These are phyloP conservation scores for Heterobasidion annosum DNA, from an alignment of 1,284 basidiomycete genomes.

Conservation along the genomic window DNA sequence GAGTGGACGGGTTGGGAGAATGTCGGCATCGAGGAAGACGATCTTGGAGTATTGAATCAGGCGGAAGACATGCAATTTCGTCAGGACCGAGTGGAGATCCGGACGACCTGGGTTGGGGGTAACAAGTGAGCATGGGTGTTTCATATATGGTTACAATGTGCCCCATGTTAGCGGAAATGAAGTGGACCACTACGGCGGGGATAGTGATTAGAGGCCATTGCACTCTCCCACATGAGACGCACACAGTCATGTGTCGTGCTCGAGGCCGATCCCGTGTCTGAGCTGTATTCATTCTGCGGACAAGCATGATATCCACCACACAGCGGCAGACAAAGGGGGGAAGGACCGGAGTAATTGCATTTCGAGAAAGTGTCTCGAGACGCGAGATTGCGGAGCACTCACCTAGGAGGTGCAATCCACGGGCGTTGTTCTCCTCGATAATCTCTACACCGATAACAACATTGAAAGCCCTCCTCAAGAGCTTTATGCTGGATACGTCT, in stretches of 20 bases:
- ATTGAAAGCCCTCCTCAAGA: constrained; percentile 76
- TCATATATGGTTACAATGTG: too few relatives aligned
- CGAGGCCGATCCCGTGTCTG: neutral
- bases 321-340: too few relatives aligned
- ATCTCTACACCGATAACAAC: constrained; percentile 87
- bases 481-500: constrained; percentile 77
- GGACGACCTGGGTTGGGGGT: constrained; percentile 63
- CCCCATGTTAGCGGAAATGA: too few relatives aligned
- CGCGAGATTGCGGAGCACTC: constrained; percentile 22
- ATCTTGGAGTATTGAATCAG: constrained; percentile 82
- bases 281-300: neutral
- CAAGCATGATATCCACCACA: too few relatives aligned
- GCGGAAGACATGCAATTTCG: constrained; percentile 93
- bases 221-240: neutral
- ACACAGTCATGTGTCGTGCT: neutral
- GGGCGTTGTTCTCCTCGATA: constrained; percentile 58
- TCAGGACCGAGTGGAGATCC: constrained; percentile 87
- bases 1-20: constrained; percentile 81
- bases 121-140: constrained; percentile 2
- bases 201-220: neutral
- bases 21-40: constrained; percentile 94
- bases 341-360: too few relatives aligned
- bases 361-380: too few relatives aligned
- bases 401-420: constrained; percentile 79
- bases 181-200: too few relatives aligned